Percentiles rank a stretch among this genome's conserved stretches.
Conservation (phyloP, 1,284 basidiomycete genomes). For the Naganishia sp. region DNA sequence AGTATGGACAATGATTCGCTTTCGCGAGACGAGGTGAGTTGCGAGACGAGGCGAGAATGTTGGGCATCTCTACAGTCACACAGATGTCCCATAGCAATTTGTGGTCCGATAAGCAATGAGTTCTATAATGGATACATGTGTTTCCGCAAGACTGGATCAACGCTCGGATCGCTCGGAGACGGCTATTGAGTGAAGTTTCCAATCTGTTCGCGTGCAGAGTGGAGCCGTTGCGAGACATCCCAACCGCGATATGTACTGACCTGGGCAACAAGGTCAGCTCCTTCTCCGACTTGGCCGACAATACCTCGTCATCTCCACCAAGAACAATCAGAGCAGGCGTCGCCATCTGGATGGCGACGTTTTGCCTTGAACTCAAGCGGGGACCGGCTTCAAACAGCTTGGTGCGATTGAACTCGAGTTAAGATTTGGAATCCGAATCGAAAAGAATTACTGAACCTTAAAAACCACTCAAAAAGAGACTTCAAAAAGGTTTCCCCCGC, state of each 20-base stretch:
- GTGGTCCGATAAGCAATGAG: too few species aligned
- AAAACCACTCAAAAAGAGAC: neutral
- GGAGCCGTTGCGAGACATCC: neutral
- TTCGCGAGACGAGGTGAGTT: too few species aligned
- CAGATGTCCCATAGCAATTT: too few species aligned
- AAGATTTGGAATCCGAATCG: neutral
- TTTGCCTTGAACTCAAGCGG: neutral
- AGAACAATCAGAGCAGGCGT: constrained; percentile 15
- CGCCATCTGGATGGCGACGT: constrained; percentile 21
- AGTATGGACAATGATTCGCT: too few species aligned
- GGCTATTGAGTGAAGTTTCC: constrained; percentile 27
- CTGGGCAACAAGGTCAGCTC: constrained; percentile 14
- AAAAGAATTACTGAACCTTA: neutral
- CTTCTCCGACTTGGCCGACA: constrained; percentile 9
- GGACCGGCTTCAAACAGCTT: constrained; percentile 46
- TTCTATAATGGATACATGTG: too few species aligned
- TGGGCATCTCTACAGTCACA: too few species aligned
- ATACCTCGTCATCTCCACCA: constrained; percentile 17
- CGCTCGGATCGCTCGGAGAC: constrained; percentile 32
- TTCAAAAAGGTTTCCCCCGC: constrained; percentile 10
- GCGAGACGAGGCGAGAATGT: too few species aligned
- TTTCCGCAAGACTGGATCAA: constrained; percentile 26
- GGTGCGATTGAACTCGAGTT: too few species aligned
- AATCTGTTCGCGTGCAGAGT: constrained; percentile 13
- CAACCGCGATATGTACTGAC: constrained; percentile 16